phyloP scores from a whole-genome alignment of 2,329 filamentous ascomycete species.

The Alternaria rosae region DNA sequence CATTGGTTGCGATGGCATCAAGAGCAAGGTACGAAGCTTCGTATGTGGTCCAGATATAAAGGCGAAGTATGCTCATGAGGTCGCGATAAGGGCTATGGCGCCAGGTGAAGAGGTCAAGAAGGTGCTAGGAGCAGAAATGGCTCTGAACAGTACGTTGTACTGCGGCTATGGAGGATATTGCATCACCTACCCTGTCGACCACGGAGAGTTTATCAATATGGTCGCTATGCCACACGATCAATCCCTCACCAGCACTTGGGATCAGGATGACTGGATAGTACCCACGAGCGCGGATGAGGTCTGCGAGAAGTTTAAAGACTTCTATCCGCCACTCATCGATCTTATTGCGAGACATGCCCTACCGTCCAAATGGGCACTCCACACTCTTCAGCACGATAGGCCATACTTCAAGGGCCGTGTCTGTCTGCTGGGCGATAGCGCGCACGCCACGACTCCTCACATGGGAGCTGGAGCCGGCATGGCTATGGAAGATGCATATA shows the following conservation, averaged over 20 bases:
- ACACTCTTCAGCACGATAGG: slow-evolving; percentile 57
- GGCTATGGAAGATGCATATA: slow-evolving; percentile 62
- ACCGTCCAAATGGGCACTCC: slow-evolving; percentile 61
- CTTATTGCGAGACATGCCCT: slow-evolving; percentile 18
- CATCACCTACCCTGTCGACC: slow-evolving; percentile 67
- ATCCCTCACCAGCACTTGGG: slow-evolving; percentile 11
- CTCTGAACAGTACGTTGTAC: slow-evolving; percentile 62
- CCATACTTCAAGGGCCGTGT: slow-evolving; percentile 52
- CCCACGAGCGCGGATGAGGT: slow-evolving; percentile 28
- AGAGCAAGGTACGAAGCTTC: slow-evolving; percentile 60
- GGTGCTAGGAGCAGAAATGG: slow-evolving; percentile 58
- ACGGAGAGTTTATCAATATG: slow-evolving; percentile 63
- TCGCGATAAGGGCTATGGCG: slow-evolving; percentile 67
- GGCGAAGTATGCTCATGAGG: slow-evolving; percentile 62
- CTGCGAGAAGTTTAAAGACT: slow-evolving; percentile 20
- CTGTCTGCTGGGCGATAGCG: slow-evolving; percentile 62
- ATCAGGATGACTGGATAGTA: slow-evolving; percentile 25
- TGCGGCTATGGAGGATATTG: slow-evolving; percentile 64
- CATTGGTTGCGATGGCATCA: slow-evolving; percentile 70
- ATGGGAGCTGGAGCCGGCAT: slow-evolving; percentile 62
- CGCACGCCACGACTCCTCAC: slow-evolving; percentile 62
- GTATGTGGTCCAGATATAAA: slow-evolving; percentile 59
- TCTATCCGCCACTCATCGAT: slow-evolving; percentile 20
- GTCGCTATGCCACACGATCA: slow-evolving; percentile 26
- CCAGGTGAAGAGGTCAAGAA: slow-evolving; percentile 61